Evolutionary conservation across 139 green algal species (phyloP), one percentile per base, ranked within the genome.

Genomic region (Chlorella sp.): DNA sequence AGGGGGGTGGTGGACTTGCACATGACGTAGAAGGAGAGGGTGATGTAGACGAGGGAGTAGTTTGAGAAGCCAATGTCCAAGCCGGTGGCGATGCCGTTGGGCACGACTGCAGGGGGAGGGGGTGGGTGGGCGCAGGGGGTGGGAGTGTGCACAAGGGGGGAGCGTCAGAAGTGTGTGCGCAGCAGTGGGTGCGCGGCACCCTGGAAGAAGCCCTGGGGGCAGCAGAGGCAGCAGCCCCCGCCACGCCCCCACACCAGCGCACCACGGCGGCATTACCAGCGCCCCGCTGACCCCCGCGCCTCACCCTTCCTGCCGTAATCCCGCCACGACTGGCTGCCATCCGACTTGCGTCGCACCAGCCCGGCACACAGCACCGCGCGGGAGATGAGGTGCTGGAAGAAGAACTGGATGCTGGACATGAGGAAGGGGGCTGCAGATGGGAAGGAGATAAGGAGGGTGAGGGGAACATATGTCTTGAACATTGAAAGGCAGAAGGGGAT

Each of bases 31-130:
- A 99, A 99, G 78, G 88, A 95, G 24, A 99, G 93, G 36, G 96
- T 97, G 93, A 98, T 98, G 89, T 96, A 97, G 1, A 96, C 95
- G 30, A 99, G 90, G 7, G 95, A 97, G 79, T 96, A 96, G 88
- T 99, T 99, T 85, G 94, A 98, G 69, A 99, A 95, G 78, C 96
- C 97, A 71, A 99, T 99, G 92, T 99, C 97, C 7, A 99, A 86
- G 7, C 96, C 97, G 7, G 98, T 99, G 32, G 93, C 94, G 2
- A 96, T 61, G 76, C 97, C 97, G 89, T 99, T 99, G 28, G 97
- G 97, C 3, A 98, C 83, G n/a, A 99, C 96, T 96, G 91, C 84
- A 37, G 1, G 24, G 37, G 22, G 39, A 7, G 39, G 1, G 2
- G 39, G 78, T 0, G 5, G 37, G 39, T 81, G 15, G 75, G 75